Conservation (phyloP, 768 basidiomycete species). For the Collybia sordida region DNA sequence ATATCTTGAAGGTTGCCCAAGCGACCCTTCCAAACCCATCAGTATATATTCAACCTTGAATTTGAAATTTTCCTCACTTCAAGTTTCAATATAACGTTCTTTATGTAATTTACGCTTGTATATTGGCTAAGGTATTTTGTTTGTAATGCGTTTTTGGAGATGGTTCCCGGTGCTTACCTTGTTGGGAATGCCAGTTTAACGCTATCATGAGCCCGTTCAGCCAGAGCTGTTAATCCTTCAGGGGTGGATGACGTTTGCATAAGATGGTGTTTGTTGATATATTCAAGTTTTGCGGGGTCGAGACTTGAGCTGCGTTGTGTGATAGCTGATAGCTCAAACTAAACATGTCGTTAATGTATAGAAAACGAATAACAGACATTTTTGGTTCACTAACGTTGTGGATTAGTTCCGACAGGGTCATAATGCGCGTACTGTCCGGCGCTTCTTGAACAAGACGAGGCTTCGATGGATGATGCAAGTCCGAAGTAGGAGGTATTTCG, state of each 20-base stretch:
- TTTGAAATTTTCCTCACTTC: conserved; percentile 39
- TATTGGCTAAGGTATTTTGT: conserved; percentile 33
- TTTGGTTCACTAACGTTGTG: conserved; percentile 41
- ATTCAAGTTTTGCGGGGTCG: conserved; percentile 77
- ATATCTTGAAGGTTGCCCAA: conserved; percentile 72
- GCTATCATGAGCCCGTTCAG: conserved; percentile 49
- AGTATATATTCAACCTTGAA: background rate
- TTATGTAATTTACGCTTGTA: conserved; percentile 57
- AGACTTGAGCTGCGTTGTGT: conserved; percentile 86
- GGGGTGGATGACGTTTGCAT: conserved; percentile 50
- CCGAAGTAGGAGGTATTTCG: conserved; percentile 20
- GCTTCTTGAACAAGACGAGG: conserved; percentile 33
- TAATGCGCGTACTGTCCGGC: conserved; percentile 65
- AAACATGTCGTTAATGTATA: background rate
- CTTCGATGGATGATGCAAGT: conserved; percentile 15
- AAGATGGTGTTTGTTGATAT: conserved; percentile 87
- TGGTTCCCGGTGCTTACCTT: conserved; percentile 39
- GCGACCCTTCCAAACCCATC: conserved; percentile 49
- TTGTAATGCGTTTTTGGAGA: background rate
- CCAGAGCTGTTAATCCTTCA: conserved; percentile 51
- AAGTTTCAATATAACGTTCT: conserved; percentile 58
- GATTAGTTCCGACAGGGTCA: conserved; percentile 65
- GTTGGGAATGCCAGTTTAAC: conserved; percentile 59
- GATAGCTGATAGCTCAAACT: conserved; percentile 78
- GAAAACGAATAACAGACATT: background rate